phyloP scores from a whole-genome alignment of 2,329 filamentous ascomycete species.

The Pseudogymnoascus sp. region DNA sequence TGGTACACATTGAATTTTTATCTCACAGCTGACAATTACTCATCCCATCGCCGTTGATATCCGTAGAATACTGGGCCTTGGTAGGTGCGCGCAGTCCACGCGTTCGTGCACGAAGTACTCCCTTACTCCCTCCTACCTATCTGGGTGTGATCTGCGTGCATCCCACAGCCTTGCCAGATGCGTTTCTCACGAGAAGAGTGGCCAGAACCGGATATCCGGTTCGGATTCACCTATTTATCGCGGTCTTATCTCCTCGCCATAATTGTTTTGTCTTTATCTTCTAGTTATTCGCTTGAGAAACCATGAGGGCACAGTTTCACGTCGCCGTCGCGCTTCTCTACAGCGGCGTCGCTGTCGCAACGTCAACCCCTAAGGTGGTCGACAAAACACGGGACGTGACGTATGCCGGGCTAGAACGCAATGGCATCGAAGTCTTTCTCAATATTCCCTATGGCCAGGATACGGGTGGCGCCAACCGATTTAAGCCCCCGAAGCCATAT shows the following conservation, averaged over 20 bases:
- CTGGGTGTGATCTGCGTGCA: not conserved
- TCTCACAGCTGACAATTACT: not conserved
- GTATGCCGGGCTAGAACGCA: slow-evolving; percentile 36
- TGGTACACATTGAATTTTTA: not conserved
- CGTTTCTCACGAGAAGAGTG: not conserved
- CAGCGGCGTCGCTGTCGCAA: not conserved
- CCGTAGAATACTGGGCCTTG: not conserved
- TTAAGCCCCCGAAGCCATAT: slow-evolving; percentile 36
- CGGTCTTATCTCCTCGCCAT: not conserved
- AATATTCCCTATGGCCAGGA: slow-evolving; percentile 40
- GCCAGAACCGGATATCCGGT: not conserved
- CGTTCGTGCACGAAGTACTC: not conserved
- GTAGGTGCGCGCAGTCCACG: not conserved
- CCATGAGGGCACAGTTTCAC: not conserved
- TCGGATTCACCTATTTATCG: not conserved
- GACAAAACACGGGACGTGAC: slow-evolving; percentile 28
- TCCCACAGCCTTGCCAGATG: not conserved
- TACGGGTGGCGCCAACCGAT: slow-evolving; percentile 37
- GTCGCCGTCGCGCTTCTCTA: not conserved
- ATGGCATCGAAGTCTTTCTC: slow-evolving; percentile 39
- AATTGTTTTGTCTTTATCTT: not conserved
- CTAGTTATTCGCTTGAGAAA: not conserved
- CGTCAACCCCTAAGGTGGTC: slow-evolving; percentile 13
- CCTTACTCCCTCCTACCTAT: not conserved
- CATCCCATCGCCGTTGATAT: not conserved